These are phyloP conservation scores for Beauveria sp. DNA, from an alignment of 2,329 filamentous ascomycete species.

Conservation along the genomic window DNA sequence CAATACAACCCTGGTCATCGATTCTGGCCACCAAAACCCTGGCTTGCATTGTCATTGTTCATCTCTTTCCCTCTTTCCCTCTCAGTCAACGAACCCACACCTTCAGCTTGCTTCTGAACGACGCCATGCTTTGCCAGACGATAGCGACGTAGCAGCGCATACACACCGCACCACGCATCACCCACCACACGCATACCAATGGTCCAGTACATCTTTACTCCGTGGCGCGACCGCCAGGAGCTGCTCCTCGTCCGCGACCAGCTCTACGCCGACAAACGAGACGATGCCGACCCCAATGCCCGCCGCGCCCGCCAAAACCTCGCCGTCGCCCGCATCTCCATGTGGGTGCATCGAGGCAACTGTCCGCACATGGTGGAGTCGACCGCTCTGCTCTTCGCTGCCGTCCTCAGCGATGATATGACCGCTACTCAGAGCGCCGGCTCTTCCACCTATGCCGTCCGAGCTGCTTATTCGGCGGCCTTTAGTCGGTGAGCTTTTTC, in stretches of 20 bases:
- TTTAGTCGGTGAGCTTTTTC: conserved; percentile 56
- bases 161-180: not conserved
- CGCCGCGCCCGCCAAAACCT: conserved; percentile 24
- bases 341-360: conserved; percentile 66
- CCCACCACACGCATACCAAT: conserved; percentile 28
- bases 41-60: not conserved
- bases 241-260: conserved; percentile 57
- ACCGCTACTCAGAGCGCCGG: conserved; percentile 23
- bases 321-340: conserved; percentile 51
- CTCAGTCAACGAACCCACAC: not conserved
- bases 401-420: conserved; percentile 55
- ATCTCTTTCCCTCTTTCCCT: not conserved
- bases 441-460: conserved; percentile 51
- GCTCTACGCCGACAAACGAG: conserved; percentile 42
- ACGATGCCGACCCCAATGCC: conserved; percentile 13
- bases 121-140: not conserved
- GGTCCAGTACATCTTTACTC: conserved; percentile 66
- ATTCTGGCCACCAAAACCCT: too few relatives aligned
- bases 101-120: not conserved
- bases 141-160: conserved; percentile 3
- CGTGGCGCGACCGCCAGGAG: conserved; percentile 61
- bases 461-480: conserved; percentile 65
- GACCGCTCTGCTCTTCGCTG: conserved; percentile 64
- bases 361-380: conserved; percentile 76
- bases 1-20: not conserved